Conservation (phyloP, 1,284 basidiomycete genomes). For the Wallemia mellicola region DNA sequence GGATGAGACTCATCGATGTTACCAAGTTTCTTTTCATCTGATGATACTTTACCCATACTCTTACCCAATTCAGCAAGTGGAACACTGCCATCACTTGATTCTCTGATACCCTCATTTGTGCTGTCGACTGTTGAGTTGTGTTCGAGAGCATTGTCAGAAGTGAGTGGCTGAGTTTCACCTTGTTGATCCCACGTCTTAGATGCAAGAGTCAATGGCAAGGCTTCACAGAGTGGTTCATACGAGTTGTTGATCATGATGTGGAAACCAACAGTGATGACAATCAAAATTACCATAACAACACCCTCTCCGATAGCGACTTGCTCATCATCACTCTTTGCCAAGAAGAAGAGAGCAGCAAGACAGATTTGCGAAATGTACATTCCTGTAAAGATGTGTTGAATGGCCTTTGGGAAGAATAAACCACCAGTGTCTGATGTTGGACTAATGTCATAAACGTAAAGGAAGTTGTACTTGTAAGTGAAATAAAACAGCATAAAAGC, state of each 20-base stretch:
- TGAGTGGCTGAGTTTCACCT: conserved; percentile 10
- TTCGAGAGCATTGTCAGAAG: conserved; percentile 5
- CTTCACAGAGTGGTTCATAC: conserved; percentile 21
- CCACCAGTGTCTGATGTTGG: conserved; percentile 58
- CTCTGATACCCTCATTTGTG: conserved; percentile 6
- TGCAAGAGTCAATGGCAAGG: conserved; percentile 45
- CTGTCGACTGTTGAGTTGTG: conserved; percentile 10
- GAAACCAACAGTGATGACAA: conserved; percentile 43
- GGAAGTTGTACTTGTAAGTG: conserved; percentile 66
- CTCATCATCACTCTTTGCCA: conserved; percentile 20
- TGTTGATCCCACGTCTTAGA: conserved; percentile 27
- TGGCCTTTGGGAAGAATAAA: conserved; percentile 77
- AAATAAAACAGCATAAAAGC: conserved; percentile 62
- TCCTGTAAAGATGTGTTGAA: conserved; percentile 78
- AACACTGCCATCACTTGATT: conserved; percentile 2
- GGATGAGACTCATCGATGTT: no score
- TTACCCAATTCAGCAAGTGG: conserved; percentile 2
- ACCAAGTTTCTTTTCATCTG: background rate
- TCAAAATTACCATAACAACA: conserved; percentile 50
- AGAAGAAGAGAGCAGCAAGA: conserved; percentile 60
- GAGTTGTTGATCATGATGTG: conserved; percentile 36
- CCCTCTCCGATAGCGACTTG: conserved; percentile 37
- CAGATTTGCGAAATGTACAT: conserved; percentile 61
- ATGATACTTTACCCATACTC: background rate
- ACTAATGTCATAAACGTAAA: conserved; percentile 41